phyloP scores from a whole-genome alignment of 331 rosid species.

The Saraca asoca region DNA sequence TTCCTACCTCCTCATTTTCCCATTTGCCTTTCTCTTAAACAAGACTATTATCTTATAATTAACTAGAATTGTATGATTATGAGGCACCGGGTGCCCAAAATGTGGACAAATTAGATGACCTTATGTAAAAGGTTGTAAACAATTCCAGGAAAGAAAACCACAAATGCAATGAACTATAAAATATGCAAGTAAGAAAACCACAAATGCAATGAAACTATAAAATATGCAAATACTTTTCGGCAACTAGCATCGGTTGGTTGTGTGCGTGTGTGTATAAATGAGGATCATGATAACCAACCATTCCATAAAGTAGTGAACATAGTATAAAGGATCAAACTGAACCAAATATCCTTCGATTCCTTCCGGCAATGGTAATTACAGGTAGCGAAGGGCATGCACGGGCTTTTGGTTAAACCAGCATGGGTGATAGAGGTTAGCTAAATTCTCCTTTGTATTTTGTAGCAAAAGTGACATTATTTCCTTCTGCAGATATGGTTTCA shows the following conservation, averaged over 20 bases:
- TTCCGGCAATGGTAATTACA: slow-evolving; percentile 28
- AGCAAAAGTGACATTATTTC: background rate
- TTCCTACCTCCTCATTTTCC: too few species aligned
- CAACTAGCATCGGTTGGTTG: too few species aligned
- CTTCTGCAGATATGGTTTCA: too few species aligned
- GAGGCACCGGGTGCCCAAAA: slow-evolving; percentile 30
- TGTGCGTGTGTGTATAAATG: slow-evolving; percentile 34
- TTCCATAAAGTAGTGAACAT: slow-evolving; percentile 25
- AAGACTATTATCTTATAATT: too few species aligned
- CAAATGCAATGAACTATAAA: too few species aligned
- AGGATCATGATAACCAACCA: slow-evolving; percentile 27
- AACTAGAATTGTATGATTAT: background rate
- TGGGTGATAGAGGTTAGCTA: background rate
- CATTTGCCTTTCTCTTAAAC: too few species aligned
- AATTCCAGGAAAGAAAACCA: slow-evolving; percentile 32
- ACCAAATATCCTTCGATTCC: slow-evolving; percentile 36
- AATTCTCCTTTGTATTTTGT: background rate
- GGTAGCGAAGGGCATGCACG: slow-evolving; percentile 18
- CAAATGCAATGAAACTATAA: too few species aligned
- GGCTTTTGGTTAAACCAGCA: slow-evolving; percentile 27
- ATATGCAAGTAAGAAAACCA: slow-evolving; percentile 32
- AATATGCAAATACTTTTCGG: too few species aligned
- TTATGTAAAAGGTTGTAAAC: slow-evolving; percentile 15
- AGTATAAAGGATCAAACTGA: slow-evolving; percentile 13
- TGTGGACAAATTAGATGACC: slow-evolving; percentile 16